Evolutionary conservation across 2,329 filamentous ascomycete species (phyloP), one percentile per base, ranked within the genome.

Genomic region (Dactylellina leptospora): DNA sequence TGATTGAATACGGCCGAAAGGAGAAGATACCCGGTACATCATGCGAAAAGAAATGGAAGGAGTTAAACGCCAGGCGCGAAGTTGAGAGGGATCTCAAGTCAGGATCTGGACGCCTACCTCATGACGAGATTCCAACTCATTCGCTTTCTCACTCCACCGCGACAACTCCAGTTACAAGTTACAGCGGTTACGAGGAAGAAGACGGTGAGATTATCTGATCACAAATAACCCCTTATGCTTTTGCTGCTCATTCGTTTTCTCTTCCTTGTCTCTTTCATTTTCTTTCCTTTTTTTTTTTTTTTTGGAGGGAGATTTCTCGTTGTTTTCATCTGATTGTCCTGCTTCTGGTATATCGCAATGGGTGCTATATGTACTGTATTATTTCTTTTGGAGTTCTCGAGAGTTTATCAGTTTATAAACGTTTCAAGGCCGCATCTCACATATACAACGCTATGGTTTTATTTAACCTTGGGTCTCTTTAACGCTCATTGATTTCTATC

Each of bases 21-120:
- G 76, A 78, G 40, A 78, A 77, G 60, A 80, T 79, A 74, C 77
- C 78, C 2, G 76, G 76, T n/a, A 76, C 77, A 28, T 77, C 77
- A 3, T 77, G 78, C 5, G 76, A 79, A 62, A 78, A 76, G 58
- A 80, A 79, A 40, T 80, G 76, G 76, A 75, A 76, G 22, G 78
- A 79, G 61, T 70, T 79, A 40, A 75, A 76, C 48, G 56, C 64
- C 8, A 70, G 64, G 33, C 64, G 64, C 30, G 64, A 70, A 9
- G 60, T 48, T 9, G 64, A 70, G 20, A 38, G 50, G 6, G 59
- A 62, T 45, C 59, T 56, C 30, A 61, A 61, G 23, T 61, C 56
- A 47, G 64, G 56, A 36, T 70, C 64, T 11, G 64, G 64, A 50
- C 64, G 64, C 25, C 27, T 62, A 33, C 64, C 50, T 50, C 64